Evolutionary conservation across 2,329 filamentous ascomycete genomes (phyloP).

Genomic region (Colletotrichum sp.): DNA sequence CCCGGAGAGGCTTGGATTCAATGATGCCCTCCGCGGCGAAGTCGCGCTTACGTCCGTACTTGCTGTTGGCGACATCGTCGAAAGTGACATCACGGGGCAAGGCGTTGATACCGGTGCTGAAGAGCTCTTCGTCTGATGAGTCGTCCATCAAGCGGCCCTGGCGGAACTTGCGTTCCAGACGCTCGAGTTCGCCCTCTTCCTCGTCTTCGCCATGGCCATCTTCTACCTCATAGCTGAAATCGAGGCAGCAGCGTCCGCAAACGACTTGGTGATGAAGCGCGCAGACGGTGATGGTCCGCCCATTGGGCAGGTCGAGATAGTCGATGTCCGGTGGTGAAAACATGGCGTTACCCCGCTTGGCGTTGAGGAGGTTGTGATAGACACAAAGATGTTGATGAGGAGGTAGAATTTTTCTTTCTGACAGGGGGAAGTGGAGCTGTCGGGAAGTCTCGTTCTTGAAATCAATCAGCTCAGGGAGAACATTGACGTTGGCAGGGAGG

Average conservation of each 20-base stretch:
- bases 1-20: neutral
- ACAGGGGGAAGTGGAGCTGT: neutral
- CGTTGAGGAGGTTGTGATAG: fast-evolving
- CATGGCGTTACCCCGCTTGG: neutral
- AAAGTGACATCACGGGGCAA: constrained; percentile 38
- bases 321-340: neutral
- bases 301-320: neutral
- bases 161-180: neutral
- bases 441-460: neutral
- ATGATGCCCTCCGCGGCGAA: neutral
- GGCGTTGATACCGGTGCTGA: constrained; percentile 28
- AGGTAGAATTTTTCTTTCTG: neutral
- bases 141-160: neutral
- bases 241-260: constrained; percentile 2
- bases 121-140: neutral
- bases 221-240: neutral
- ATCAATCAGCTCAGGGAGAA: neutral
- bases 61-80: constrained; percentile 40
- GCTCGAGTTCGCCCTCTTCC: neutral
- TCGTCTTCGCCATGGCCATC: neutral
- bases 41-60: constrained; percentile 25
- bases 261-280: neutral
- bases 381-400: neutral
- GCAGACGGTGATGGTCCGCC: neutral
- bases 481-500: neutral